phyloP scores from a whole-genome alignment of 352 stramenopile genomes.

The Phytophthora ramorum region DNA sequence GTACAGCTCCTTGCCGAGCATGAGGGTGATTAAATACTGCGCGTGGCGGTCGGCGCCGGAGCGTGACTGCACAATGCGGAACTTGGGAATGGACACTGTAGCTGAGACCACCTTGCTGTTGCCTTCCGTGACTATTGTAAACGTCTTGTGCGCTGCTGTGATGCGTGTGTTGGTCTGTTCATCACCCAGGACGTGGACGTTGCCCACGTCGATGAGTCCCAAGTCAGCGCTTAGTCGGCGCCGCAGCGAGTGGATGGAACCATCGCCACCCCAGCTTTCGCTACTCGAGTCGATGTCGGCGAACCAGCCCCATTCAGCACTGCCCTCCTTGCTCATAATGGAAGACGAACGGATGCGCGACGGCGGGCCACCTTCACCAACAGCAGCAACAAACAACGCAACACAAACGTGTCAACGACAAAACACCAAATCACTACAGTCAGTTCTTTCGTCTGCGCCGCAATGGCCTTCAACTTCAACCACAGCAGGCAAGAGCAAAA shows the following conservation, averaged over 20 bases:
- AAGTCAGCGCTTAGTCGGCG: slow-evolving; percentile 77
- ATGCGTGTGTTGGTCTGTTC: slow-evolving; percentile 87
- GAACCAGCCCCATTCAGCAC: slow-evolving; percentile 90
- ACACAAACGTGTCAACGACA: slow-evolving; percentile 36
- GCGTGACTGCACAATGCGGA: slow-evolving; percentile 88
- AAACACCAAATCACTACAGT: slow-evolving; percentile 36
- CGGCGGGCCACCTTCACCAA: slow-evolving; percentile 39
- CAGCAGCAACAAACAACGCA: slow-evolving; percentile 28
- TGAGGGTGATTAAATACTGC: slow-evolving; percentile 90
- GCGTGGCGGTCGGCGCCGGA: slow-evolving; percentile 82
- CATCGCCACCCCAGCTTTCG: slow-evolving; percentile 80
- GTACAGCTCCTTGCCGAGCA: slow-evolving; percentile 87
- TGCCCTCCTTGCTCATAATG: slow-evolving; percentile 79
- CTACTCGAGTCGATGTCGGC: slow-evolving; percentile 89
- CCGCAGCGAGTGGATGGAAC: slow-evolving; percentile 65
- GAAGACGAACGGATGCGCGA: slow-evolving; percentile 70
- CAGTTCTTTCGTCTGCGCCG: slow-evolving; percentile 31
- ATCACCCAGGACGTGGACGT: slow-evolving; percentile 80
- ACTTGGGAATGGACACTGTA: slow-evolving; percentile 87
- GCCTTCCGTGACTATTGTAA: slow-evolving; percentile 77
- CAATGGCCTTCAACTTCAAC: slow-evolving; percentile 26
- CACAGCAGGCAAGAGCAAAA: slow-evolving; percentile 29
- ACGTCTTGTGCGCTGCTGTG: slow-evolving; percentile 88
- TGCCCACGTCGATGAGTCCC: slow-evolving; percentile 69
- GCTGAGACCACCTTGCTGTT: slow-evolving; percentile 83